A percentile compares a stretch with the other conserved stretches of the same genome.
These are phyloP conservation scores for Arachis monticola DNA, from an alignment of 331 rosid genomes.

Conservation along the genomic window DNA sequence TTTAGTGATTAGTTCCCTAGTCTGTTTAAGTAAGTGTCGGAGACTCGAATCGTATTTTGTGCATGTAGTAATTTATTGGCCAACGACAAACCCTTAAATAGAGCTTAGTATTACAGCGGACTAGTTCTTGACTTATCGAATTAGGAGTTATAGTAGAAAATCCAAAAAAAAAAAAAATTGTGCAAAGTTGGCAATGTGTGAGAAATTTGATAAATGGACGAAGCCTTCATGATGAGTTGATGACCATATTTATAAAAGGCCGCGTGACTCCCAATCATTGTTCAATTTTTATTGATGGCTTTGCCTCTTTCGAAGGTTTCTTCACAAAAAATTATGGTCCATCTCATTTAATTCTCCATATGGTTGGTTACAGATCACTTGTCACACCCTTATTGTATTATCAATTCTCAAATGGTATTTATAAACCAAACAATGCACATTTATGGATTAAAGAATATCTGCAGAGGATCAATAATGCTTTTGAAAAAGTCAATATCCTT, in stretches of 20 bases:
- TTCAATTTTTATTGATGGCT: conserved; percentile 28
- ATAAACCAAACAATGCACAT: no score
- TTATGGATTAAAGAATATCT: no score
- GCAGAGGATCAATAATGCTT: no score
- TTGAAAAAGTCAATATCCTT: no score
- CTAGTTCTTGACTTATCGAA: no score
- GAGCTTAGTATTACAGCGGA: no score
- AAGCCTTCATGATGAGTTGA: background rate
- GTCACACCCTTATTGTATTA: conserved; percentile 15
- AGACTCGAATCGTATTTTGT: no score
- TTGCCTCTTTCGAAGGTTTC: conserved; percentile 37
- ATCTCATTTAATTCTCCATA: conserved; percentile 50
- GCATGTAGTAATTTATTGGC: no score
- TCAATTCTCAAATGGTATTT: background rate
- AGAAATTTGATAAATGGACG: conserved; percentile 16
- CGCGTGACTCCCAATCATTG: conserved; percentile 45
- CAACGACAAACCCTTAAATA: no score
- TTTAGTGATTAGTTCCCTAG: no score
- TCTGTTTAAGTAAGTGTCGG: no score
- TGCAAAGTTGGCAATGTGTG: background rate
- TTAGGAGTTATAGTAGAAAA: no score
- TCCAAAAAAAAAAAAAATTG: background rate
- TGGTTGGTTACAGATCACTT: conserved; percentile 43
- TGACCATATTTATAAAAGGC: conserved; percentile 25
- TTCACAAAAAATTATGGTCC: conserved; percentile 41